These are phyloP conservation scores for Talaromyces amestolkiae DNA, from an alignment of 2,329 filamentous ascomycete genomes.

Conservation along the genomic window DNA sequence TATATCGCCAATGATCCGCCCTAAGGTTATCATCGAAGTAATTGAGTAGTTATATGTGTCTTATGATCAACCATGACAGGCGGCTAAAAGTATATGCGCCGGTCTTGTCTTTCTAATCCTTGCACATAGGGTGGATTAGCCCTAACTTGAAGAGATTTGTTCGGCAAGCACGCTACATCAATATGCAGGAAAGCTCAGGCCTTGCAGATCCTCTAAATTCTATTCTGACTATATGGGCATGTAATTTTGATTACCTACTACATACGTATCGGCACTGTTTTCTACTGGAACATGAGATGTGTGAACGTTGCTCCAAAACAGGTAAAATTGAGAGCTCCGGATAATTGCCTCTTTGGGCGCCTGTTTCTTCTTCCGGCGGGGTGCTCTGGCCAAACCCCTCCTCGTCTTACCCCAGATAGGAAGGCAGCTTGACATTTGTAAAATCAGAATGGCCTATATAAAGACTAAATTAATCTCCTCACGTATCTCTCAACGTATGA, in stretches of 20 bases:
- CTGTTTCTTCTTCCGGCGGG: conserved; percentile 3
- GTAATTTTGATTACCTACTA: not conserved
- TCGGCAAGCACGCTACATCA: not conserved
- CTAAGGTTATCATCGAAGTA: not conserved
- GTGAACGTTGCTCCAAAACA: not conserved
- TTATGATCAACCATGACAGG: not conserved
- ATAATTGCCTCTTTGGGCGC: conserved; percentile 1
- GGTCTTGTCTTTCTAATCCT: not conserved
- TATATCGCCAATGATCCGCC: not conserved
- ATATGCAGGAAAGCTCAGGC: not conserved
- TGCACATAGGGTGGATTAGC: not conserved
- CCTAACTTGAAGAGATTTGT: not conserved
- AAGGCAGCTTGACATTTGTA: not conserved
- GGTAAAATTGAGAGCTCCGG: not conserved
- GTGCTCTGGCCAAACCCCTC: conserved; percentile 1
- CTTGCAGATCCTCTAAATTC: not conserved
- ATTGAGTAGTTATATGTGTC: no score
- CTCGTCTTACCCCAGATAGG: not conserved
- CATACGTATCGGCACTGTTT: not conserved
- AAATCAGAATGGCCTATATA: not conserved
- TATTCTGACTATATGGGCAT: not conserved
- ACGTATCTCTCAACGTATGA: not conserved
- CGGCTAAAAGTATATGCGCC: not conserved
- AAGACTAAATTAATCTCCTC: not conserved
- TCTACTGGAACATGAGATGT: not conserved